These are phyloP conservation scores for Linnemannia exigua DNA, from an alignment of 192 early-diverging fungal genomes.

Conservation along the genomic window DNA sequence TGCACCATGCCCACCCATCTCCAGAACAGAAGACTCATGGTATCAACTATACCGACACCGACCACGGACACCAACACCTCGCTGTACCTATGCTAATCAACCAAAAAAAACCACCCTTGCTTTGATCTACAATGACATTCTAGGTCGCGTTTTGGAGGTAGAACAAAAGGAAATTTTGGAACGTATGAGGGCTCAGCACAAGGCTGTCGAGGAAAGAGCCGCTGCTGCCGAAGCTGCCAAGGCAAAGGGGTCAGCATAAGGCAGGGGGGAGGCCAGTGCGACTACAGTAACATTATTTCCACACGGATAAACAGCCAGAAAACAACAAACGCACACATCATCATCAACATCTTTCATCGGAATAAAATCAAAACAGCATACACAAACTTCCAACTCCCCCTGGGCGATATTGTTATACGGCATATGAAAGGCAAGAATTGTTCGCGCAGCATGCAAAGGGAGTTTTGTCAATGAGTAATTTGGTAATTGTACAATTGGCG, in stretches of 20 bases:
- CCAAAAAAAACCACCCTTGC: too few species aligned
- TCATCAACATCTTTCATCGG: neutral
- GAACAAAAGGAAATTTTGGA: conserved; percentile 65
- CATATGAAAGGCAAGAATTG: neutral
- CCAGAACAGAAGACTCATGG: too few species aligned
- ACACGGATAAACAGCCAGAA: too few species aligned
- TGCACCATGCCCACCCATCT: too few species aligned
- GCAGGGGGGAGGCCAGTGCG: neutral
- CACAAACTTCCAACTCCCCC: too few species aligned
- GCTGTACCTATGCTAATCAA: too few species aligned
- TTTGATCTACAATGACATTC: neutral
- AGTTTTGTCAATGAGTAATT: neutral
- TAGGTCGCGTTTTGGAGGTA: conserved; percentile 62
- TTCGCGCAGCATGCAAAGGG: neutral
- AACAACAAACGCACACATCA: neutral
- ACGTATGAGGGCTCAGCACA: conserved; percentile 55
- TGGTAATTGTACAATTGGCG: neutral
- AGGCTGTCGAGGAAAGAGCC: conserved; percentile 41
- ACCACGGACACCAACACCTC: neutral
- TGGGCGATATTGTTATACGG: too few species aligned
- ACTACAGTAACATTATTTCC: neutral
- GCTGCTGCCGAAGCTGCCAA: conserved; percentile 15
- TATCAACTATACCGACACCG: neutral
- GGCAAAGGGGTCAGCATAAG: conserved; percentile 14
- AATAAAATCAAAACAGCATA: neutral